Evolutionary conservation across 2,329 filamentous ascomycete species (phyloP).

Genomic region (Phaeosphaeriaceae sp.): DNA sequence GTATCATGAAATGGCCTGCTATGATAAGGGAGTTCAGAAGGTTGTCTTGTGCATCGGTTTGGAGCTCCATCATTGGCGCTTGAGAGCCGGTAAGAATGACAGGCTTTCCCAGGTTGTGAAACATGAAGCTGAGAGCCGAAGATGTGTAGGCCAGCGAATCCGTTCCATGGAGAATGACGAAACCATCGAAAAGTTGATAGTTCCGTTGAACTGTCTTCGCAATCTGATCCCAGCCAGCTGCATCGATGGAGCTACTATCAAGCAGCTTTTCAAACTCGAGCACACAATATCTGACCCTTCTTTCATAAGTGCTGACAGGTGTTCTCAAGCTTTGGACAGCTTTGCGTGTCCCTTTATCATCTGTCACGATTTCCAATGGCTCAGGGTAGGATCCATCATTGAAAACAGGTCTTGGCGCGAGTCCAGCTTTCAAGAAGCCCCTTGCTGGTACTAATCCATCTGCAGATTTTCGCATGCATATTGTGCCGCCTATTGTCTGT

Average conservation of each 20-base stretch:
- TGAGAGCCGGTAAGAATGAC: constrained; percentile 77
- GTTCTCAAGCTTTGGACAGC: constrained; percentile 76
- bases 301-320: constrained; percentile 78
- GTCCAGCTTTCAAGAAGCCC: constrained; percentile 81
- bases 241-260: constrained; percentile 89
- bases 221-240: constrained; percentile 84
- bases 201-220: constrained; percentile 81
- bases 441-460: constrained; percentile 76
- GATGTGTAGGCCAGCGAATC: constrained; percentile 88
- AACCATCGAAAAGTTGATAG: constrained; percentile 87
- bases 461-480: constrained; percentile 86
- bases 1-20: constrained; percentile 89
- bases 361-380: constrained; percentile 62
- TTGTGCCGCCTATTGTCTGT: constrained; percentile 66
- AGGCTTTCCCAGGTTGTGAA: constrained; percentile 87
- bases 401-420: constrained; percentile 83
- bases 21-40: constrained; percentile 87
- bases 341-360: constrained; percentile 56
- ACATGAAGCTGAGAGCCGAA: constrained; percentile 91
- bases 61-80: constrained; percentile 86
- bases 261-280: constrained; percentile 85
- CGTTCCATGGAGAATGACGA: constrained; percentile 89
- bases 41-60: constrained; percentile 92
- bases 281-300: constrained; percentile 82
- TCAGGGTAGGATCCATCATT: constrained; percentile 74